Base-by-base conservation (phyloP, 1,284 basidiomycete species). In the Rhodotorula mucilaginosa region DNA sequence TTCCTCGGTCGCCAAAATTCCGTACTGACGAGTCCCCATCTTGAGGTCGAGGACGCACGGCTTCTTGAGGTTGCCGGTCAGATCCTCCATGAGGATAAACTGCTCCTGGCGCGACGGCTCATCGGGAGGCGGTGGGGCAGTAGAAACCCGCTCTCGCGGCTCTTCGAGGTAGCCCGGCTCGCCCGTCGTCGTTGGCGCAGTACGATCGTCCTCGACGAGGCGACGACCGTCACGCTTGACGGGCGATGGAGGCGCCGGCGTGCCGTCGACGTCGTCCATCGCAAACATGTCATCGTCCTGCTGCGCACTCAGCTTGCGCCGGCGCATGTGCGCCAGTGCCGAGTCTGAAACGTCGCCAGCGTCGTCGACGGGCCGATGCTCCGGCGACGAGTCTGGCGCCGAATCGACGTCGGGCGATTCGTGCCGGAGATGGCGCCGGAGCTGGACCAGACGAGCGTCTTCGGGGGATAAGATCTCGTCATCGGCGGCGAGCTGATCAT, bases 11-110 rank as follows among this genome's bases (percentile, higher is more conserved):
- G 96, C 96, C 79, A 98, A 93, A 82, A 97, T 91, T 21, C 97
- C 97, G 82, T 99, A 98, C 83, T 99, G 96, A 57, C 96, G 86
- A 48, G 95, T 98, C 19, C 96, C 96, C 96, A 99, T 99, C 85
- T 99, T 99, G 78, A 99, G 84, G 82, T 99, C 96, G 75, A 99
- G 87, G 57, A 99, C 97, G 80, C 96, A 99, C 5, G 97, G 93
- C 65, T 88, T 88, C 81, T 91, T 95, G 77, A 98, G 83, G n/a
- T 91, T 85, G 29, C 97, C 97, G 1, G 96, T 99, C 58, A 99
- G 84, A 80, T 99, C 97, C 82, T 99, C 96, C 92, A 99, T 96
- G 74, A 99, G 86, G 77, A 99, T 94, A 81, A 99, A 99, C 80
- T 98, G 90, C 81, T 97, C 94, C 82, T 97, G 94, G 23, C 95